Evolutionary conservation across 2,329 filamentous ascomycete species (phyloP).

Genomic region (Chalaropsis ovoidea): DNA sequence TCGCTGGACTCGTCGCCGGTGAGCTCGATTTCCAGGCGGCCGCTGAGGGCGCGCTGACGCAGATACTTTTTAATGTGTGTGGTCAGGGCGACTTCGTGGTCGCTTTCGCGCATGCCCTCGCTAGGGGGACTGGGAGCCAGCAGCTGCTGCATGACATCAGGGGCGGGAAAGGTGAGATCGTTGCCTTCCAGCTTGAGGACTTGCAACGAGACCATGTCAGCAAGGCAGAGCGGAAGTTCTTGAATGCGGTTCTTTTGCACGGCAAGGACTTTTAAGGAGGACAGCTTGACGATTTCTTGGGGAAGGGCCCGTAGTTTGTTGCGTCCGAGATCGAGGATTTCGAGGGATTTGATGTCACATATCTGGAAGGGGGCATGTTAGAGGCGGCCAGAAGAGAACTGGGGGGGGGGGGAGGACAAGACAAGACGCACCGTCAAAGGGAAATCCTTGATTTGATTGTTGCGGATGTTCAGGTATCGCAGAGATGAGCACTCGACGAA

Average conservation of each 20-base stretch:
- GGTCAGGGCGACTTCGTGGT: conserved; percentile 51
- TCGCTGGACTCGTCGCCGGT: conserved; percentile 58
- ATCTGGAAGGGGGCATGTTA: conserved; percentile 45
- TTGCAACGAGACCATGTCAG: conserved; percentile 81
- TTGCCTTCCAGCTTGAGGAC: conserved; percentile 87
- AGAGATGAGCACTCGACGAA: conserved; percentile 68
- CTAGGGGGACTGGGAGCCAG: conserved; percentile 47
- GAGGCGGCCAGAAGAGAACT: not conserved
- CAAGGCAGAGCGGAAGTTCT: conserved; percentile 70
- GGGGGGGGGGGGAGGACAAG: conserved; percentile 3
- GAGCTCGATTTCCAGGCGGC: conserved; percentile 46
- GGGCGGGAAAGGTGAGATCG: conserved; percentile 68
- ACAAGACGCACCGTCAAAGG: conserved; percentile 42
- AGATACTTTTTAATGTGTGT: conserved; percentile 53
- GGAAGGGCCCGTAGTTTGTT: conserved; percentile 75
- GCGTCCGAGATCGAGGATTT: conserved; percentile 84
- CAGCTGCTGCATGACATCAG: conserved; percentile 51
- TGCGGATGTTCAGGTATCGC: conserved; percentile 69
- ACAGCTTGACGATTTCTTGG: conserved; percentile 66
- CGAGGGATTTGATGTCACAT: conserved; percentile 72
- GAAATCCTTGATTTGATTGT: conserved; percentile 60
- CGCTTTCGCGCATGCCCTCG: conserved; percentile 52
- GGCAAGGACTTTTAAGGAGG: conserved; percentile 79
- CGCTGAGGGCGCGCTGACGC: conserved; percentile 43
- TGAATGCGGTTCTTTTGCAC: conserved; percentile 80